Base-by-base conservation (phyloP, 1,284 basidiomycete genomes). In the Naganishia albida region DNA sequence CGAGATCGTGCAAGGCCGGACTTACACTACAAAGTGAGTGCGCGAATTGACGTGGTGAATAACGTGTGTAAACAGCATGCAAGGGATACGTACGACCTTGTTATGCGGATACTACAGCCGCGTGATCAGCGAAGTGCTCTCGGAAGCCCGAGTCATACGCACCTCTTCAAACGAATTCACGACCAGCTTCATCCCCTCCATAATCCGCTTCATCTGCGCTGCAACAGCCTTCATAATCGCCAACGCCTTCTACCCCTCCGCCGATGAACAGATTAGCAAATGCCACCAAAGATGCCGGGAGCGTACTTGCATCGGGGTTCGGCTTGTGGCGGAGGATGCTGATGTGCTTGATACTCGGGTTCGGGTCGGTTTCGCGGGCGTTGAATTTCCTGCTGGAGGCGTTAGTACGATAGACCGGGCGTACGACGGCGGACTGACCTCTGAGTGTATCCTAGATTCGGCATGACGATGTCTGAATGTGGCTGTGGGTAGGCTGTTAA, bases 301-400 rank as follows among this genome's bases (percentile, higher is more conserved):
- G 6, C 6, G 6, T 34, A 34, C 34, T 34, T 38, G 77, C 77
- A 30, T 68, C 71, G 15, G 67, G 43, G 54, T 78, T 70, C 40
- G 68, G 68, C 67, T 74, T 73, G 10, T 66, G 66, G 49, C 66
- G 64, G 23, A 80, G 63, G 1, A 74, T 66, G 3, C 74, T 66
- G 20, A 78, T 79, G 63, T 78, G 78, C 15, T 71, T 75, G 42
- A 78, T 72, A 62, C 76, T 77, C 75, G 72, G 72, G 63, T 78
- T 78, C 3, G 77, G 76, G 68, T 78, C 74, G 7, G 71, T 65
- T 46, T 75, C 72, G 30, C 74, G 70, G 60, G 75, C 74, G 63
- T 80, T 78, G 59, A 77, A 56, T 44, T 64, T 67, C 28, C 66
- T 59, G 39, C 48, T 4, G 46, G 20, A 12, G 42, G 13, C 34